phyloP scores from a whole-genome alignment of 805 yeast species.

The Blastobotrys americana region DNA sequence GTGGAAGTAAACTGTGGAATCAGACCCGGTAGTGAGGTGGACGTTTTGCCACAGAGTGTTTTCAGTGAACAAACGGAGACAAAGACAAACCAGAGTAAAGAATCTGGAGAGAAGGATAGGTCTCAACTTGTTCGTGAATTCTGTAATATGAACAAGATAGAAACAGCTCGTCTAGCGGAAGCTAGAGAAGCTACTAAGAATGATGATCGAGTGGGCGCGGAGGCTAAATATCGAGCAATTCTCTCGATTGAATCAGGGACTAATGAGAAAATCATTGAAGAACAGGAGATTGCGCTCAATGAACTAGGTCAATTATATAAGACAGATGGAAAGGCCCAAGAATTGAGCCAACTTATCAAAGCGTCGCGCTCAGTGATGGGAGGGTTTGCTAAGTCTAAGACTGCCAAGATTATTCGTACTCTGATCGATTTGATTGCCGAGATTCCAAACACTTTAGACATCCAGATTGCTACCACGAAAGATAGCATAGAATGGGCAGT shows the following conservation, averaged over 20 bases:
- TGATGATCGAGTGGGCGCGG: conserved; percentile 51
- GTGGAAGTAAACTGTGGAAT: no score
- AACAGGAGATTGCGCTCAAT: conserved; percentile 61
- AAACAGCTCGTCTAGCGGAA: conserved; percentile 34
- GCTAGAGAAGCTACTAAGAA: conserved; percentile 54
- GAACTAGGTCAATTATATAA: conserved; percentile 73
- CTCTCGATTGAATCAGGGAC: conserved; percentile 30
- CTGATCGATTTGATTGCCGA: conserved; percentile 71
- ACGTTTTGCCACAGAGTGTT: no score
- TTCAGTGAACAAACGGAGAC: no score
- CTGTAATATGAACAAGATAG: conserved; percentile 7
- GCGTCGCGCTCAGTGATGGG: conserved; percentile 66
- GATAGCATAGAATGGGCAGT: conserved; percentile 85
- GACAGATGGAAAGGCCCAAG: conserved; percentile 37
- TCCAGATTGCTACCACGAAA: conserved; percentile 65
- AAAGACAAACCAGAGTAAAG: no score
- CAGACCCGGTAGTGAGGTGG: no score
- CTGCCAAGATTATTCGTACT: conserved; percentile 80
- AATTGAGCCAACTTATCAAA: conserved; percentile 55
- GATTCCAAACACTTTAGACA: conserved; percentile 54
- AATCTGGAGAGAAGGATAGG: no score
- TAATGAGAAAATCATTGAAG: conserved; percentile 40
- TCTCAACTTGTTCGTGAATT: no score
- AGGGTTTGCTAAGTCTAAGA: conserved; percentile 83
- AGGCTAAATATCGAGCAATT: conserved; percentile 47